Evolutionary conservation across 148 eudicot genomes (phyloP).

Genomic region (Camellia sinensis): DNA sequence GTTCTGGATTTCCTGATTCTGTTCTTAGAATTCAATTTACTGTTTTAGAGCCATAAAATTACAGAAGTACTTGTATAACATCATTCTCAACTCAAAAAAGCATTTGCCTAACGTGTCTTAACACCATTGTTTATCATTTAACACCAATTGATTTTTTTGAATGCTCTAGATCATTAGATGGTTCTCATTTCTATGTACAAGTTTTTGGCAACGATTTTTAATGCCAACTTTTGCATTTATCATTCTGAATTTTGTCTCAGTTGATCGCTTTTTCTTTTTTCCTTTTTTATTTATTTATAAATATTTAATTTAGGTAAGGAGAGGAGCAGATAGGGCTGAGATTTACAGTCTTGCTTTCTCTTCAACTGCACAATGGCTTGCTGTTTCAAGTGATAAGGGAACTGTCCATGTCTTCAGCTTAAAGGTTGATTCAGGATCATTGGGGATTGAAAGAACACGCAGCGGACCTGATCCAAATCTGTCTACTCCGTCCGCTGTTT

Average conservation of each 20-base stretch:
- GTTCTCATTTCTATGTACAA: background rate
- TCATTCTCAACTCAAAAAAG: background rate
- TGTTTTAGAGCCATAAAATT: background rate
- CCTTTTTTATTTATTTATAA: background rate
- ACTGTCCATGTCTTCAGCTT: conserved; percentile 71
- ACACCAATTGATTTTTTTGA: background rate
- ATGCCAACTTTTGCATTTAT: background rate
- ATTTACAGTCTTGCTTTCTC: conserved; percentile 72
- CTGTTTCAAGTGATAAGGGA: conserved; percentile 70
- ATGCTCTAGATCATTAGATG: background rate
- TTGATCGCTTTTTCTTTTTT: background rate
- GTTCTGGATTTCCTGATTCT: background rate
- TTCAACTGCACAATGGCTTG: conserved; percentile 62
- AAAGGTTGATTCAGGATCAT: conserved; percentile 57
- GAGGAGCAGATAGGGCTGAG: conserved; percentile 73
- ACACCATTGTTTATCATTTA: background rate
- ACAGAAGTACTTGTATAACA: background rate
- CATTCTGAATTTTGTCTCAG: background rate
- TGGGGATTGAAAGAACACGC: conserved; percentile 31
- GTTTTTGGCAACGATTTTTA: background rate
- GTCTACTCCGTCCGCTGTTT: conserved; percentile 40
- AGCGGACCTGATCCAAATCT: conserved; percentile 36
- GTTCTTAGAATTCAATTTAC: background rate
- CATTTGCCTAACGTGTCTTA: background rate
- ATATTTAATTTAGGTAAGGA: conserved; percentile 48